phyloP scores from a whole-genome alignment of 257 asterid species.

The Solanum habrochaites region DNA sequence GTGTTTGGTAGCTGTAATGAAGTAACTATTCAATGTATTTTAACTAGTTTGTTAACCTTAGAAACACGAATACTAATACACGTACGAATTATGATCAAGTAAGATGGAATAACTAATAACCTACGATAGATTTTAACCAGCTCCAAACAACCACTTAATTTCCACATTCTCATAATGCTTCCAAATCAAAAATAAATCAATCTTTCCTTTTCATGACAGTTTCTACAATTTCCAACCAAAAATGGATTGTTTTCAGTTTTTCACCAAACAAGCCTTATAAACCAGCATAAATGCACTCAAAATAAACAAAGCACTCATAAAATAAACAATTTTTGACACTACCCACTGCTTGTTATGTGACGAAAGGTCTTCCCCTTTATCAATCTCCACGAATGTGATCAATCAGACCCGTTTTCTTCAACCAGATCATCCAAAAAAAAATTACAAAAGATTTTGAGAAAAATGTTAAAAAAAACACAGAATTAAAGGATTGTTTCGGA shows the following conservation, averaged over 20 bases:
- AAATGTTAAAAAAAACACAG: background rate
- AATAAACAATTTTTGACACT: conserved; percentile 4
- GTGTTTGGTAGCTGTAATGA: background rate
- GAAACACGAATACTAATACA: background rate
- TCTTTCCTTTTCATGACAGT: background rate
- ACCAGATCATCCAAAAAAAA: conserved; percentile 24
- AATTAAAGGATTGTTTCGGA: conserved; percentile 3
- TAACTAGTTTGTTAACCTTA: background rate
- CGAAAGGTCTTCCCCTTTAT: conserved; percentile 11
- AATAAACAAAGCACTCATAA: background rate
- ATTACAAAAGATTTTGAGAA: background rate
- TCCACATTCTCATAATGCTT: background rate
- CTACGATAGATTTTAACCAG: background rate
- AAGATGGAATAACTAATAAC: background rate
- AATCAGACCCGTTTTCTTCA: conserved; percentile 22
- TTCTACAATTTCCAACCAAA: background rate
- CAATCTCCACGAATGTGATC: conserved; percentile 12
- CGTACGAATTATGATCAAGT: background rate
- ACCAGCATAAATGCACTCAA: background rate
- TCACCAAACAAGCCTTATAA: background rate
- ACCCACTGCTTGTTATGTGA: conserved; percentile 29
- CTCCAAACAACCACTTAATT: background rate
- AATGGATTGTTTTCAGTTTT: background rate
- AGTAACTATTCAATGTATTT: background rate
- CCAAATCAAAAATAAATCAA: background rate